Conservation (phyloP, 768 basidiomycete genomes). For the Xanthoconium stramineum region DNA sequence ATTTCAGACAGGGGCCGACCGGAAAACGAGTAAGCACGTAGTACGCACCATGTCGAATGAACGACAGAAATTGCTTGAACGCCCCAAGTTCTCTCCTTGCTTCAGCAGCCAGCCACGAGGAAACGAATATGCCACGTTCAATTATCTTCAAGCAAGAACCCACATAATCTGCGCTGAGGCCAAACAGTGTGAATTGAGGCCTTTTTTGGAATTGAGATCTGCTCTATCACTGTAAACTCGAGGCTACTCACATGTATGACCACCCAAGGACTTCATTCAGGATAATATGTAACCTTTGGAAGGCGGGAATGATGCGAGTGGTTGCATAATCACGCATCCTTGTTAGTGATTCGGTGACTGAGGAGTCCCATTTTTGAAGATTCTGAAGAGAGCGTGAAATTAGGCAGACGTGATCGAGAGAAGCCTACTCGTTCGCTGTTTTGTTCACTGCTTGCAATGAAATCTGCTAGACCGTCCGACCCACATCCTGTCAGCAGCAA, state of each 20-base stretch:
- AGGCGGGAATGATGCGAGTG: constrained; percentile 66
- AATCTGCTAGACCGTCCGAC: constrained; percentile 70
- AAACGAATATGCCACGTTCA: constrained; percentile 56
- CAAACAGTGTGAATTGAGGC: constrained; percentile 54
- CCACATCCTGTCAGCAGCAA: constrained; percentile 68
- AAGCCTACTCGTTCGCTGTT: constrained; percentile 74
- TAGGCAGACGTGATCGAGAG: constrained; percentile 6
- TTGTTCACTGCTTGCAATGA: constrained; percentile 72
- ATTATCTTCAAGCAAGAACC: constrained; percentile 50
- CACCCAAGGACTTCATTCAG: constrained; percentile 79
- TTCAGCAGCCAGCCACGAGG: constrained; percentile 65
- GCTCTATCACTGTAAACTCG: constrained; percentile 8
- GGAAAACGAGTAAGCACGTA: constrained; percentile 5
- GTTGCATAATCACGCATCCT: constrained; percentile 74
- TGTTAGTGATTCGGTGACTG: constrained; percentile 63
- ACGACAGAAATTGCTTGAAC: constrained; percentile 77
- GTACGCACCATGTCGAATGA: constrained; percentile 68
- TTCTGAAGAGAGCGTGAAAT: constrained; percentile 45
- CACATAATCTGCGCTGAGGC: constrained; percentile 49
- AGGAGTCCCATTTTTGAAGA: constrained; percentile 80
- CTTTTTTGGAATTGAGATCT: constrained; percentile 36
- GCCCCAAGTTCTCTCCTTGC: constrained; percentile 65
- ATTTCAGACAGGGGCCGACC: constrained; percentile 16
- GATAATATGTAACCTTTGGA: constrained; percentile 72
- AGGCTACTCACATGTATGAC: constrained; percentile 59